These are phyloP conservation scores for Phanerodontia chrysosporium DNA, from an alignment of 768 basidiomycete species.

Conservation along the genomic window DNA sequence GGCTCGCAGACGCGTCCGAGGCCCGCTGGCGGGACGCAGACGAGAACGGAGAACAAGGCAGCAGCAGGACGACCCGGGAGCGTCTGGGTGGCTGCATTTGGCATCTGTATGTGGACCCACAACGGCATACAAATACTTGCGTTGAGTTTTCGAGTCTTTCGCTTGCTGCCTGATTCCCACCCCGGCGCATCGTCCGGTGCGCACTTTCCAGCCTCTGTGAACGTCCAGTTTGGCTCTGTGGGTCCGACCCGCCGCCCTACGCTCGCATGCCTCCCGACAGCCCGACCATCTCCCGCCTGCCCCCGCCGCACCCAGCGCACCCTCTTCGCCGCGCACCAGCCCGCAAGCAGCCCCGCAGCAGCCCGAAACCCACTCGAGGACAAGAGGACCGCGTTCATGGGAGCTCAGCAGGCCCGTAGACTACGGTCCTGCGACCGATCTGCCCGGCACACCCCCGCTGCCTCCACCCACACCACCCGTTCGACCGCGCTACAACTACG, in stretches of 20 bases:
- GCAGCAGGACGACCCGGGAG: neutral
- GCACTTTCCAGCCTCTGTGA: neutral
- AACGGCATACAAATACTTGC: slow-evolving; percentile 12
- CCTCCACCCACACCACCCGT: neutral
- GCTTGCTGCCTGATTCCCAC: slow-evolving; percentile 1
- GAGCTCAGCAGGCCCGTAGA: neutral
- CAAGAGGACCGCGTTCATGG: neutral
- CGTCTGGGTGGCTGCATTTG: slow-evolving; percentile 5
- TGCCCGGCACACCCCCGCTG: neutral
- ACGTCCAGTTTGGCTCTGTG: slow-evolving; percentile 12
- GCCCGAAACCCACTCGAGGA: neutral
- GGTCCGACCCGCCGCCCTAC: slow-evolving; percentile 7
- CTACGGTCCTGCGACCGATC: neutral
- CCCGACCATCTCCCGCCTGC: neutral
- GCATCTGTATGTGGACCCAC: slow-evolving; percentile 18
- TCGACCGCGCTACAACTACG: neutral
- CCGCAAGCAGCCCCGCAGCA: neutral
- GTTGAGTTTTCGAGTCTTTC: neutral
- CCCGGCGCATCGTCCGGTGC: slow-evolving; percentile 3
- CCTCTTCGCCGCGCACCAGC: neutral
- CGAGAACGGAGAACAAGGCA: neutral
- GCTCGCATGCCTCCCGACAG: neutral
- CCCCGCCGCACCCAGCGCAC: neutral
- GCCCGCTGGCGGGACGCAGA: neutral
- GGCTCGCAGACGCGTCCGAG: neutral